Percentiles rank a stretch among this genome's conserved stretches.
Conservation (phyloP, 805 yeast genomes). For the Spencermartinsiella europaea region DNA sequence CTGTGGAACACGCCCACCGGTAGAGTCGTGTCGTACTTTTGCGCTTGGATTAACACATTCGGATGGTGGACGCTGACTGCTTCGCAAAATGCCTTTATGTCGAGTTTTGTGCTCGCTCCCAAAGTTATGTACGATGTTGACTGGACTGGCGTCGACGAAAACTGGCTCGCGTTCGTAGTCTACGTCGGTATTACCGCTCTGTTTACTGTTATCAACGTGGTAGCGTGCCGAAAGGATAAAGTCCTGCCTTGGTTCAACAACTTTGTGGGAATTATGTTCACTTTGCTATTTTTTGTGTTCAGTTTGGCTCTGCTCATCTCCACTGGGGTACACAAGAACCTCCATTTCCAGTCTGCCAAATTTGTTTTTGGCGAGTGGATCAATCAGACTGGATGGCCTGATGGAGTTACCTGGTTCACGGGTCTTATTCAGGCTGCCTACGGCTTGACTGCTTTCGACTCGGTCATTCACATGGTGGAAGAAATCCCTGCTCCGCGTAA, state of each 20-base stretch:
- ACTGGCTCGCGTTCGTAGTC: slow-evolving; percentile 15
- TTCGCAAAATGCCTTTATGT: slow-evolving; percentile 14
- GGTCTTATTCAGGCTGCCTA: slow-evolving; percentile 76
- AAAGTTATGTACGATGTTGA: slow-evolving; percentile 12
- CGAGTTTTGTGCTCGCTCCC: slow-evolving; percentile 15
- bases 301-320: slow-evolving; percentile 13
- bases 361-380: slow-evolving; percentile 17
- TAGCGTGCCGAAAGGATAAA: slow-evolving; percentile 12
- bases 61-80: slow-evolving; percentile 19
- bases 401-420: slow-evolving; percentile 61
- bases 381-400: slow-evolving; percentile 60
- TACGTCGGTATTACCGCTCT: slow-evolving; percentile 9
- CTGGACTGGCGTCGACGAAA: slow-evolving; percentile 12
- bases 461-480: slow-evolving; percentile 74
- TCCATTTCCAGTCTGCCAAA: slow-evolving; percentile 13
- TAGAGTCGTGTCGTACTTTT: slow-evolving; percentile 13
- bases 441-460: slow-evolving; percentile 76
- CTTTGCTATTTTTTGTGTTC: slow-evolving; percentile 11
- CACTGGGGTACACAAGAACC: slow-evolving; percentile 11
- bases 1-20: slow-evolving; percentile 12
- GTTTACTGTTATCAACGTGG: slow-evolving; percentile 12
- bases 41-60: slow-evolving; percentile 19
- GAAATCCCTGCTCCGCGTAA: slow-evolving; percentile 72
- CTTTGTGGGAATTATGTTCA: slow-evolving; percentile 11
- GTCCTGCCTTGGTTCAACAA: slow-evolving; percentile 14